Conservation (phyloP, 345 rosid genomes). For the Excoecaria agallocha region DNA sequence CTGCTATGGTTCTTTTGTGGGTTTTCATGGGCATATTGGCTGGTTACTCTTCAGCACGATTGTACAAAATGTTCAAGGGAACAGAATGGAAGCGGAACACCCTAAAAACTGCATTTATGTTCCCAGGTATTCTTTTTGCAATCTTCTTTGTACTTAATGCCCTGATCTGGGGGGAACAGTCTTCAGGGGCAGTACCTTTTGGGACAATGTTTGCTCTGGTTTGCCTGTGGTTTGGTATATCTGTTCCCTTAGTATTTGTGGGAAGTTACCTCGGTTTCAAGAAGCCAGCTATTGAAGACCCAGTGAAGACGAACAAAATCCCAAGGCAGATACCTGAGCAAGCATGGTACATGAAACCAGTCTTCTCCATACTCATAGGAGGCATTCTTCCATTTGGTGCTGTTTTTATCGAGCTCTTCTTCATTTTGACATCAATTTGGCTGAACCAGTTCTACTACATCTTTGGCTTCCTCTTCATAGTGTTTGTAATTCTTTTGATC, state of each 20-base stretch:
- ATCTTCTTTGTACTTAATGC: constrained; percentile 87
- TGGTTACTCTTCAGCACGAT: constrained; percentile 85
- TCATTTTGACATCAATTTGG: constrained; percentile 95
- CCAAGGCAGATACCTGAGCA: constrained; percentile 95
- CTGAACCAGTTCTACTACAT: constrained; percentile 98
- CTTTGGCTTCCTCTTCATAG: constrained; percentile 97
- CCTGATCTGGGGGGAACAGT: constrained; percentile 89
- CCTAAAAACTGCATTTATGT: constrained; percentile 90
- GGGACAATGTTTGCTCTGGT: constrained; percentile 97
- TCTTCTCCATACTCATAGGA: constrained; percentile 85
- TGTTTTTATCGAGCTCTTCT: constrained; percentile 95
- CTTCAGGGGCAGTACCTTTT: constrained; percentile 96
- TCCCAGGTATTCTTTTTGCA: constrained; percentile 77
- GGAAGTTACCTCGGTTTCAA: constrained; percentile 95
- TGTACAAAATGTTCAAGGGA: constrained; percentile 94
- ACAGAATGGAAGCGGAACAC: constrained; percentile 93
- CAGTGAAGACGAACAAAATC: constrained; percentile 92
- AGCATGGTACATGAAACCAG: constrained; percentile 95
- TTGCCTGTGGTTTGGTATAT: constrained; percentile 96
- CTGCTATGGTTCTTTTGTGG: constrained; percentile 98
- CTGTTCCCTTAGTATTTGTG: constrained; percentile 90
- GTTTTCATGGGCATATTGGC: constrained; percentile 96
- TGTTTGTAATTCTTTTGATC: constrained; percentile 72
- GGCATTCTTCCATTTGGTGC: constrained; percentile 98
- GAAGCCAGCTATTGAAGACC: constrained; percentile 84